phyloP scores from a whole-genome alignment of 2,329 filamentous ascomycete genomes.

The Cordyceps farinosa region DNA sequence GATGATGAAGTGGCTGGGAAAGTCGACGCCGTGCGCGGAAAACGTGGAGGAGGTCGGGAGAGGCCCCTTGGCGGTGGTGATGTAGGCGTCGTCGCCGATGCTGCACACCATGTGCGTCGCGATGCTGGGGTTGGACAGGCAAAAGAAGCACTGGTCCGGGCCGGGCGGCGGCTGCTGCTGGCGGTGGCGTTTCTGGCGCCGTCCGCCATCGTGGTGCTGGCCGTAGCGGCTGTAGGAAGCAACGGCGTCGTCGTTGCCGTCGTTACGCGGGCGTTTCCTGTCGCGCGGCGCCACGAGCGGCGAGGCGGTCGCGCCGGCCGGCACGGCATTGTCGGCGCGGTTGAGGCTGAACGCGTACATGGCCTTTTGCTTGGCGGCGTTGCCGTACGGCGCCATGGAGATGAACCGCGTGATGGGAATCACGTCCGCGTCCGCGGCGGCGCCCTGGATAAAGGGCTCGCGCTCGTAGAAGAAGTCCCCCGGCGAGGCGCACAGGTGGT shows the following conservation, averaged over 20 bases:
- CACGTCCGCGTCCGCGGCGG: slow-evolving; percentile 39
- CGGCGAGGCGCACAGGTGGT: slow-evolving; percentile 75
- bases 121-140: slow-evolving; percentile 79
- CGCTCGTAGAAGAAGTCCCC: slow-evolving; percentile 75
- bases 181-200: slow-evolving; percentile 44
- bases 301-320: slow-evolving; percentile 69
- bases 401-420: slow-evolving; percentile 80
- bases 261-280: slow-evolving; percentile 53
- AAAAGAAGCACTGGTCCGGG: slow-evolving; percentile 89
- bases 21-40: slow-evolving; percentile 65
- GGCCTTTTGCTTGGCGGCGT: slow-evolving; percentile 72
- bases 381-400: slow-evolving; percentile 76
- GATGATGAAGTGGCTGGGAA: slow-evolving; percentile 85
- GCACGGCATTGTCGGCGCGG: slow-evolving; percentile 59
- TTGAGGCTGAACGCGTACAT: slow-evolving; percentile 77
- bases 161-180: slow-evolving; percentile 56
- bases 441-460: slow-evolving; percentile 80
- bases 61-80: slow-evolving; percentile 90
- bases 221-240: slow-evolving; percentile 52
- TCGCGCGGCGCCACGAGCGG: slow-evolving; percentile 63
- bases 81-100: slow-evolving; percentile 81
- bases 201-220: slow-evolving; percentile 40
- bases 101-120: slow-evolving; percentile 85
- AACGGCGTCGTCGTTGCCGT: slow-evolving; percentile 30
- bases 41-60: slow-evolving; percentile 71